Base-by-base conservation (phyloP, 139 green algal genomes). In the Chlorella sorokiniana region DNA sequence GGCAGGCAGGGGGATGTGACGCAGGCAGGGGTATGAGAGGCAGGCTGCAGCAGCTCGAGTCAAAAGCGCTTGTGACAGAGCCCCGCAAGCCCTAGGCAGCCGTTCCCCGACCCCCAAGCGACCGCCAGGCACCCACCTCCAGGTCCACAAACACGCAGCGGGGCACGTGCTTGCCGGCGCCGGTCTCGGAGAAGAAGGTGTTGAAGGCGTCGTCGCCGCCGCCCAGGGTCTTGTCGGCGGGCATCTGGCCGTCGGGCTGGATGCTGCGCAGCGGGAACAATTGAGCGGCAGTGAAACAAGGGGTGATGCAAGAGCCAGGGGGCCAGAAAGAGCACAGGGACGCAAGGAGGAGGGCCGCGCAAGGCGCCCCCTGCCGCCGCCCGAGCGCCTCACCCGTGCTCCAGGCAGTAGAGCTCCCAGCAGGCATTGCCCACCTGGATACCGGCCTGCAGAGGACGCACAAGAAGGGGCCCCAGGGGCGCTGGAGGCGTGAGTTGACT, bases 341-440 rank as follows among this genome's bases (percentile, higher is more conserved):
- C 3, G 6, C 9, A 33, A 48, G 65, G 37, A 31, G 23, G 5
- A 44, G 37, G 8, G 23, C 65, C 23, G 38, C 5, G 68, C 33
- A 42, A 44, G 68, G 68, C 38, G 68, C 6, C 27, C 20, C 37
- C 89, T 22, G 31, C 31, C 31, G 71, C 71, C 18, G 35, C n/a
- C n/a, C n/a, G n/a, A n/a, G n/a, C n/a, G n/a, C n/a, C 79, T 79
- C 54, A 84, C 79, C 81, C 95, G 85, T 98, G 95, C 92, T 98
- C 95, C 76, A 98, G 89, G 92, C 96, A 98, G 92, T 98, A 99
- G 35, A 99, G 93, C 93, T 99, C 96, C 96, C 96, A 99, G 95
- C 96, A 99, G 92, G 96, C 95, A 83, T 99, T 99, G 83, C 96
- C 96, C 74, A 98, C 94, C 91, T 98, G 93, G 73, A 90, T 86